Conservation (phyloP, 305 asterid species). For the Fraxinus nigra region DNA sequence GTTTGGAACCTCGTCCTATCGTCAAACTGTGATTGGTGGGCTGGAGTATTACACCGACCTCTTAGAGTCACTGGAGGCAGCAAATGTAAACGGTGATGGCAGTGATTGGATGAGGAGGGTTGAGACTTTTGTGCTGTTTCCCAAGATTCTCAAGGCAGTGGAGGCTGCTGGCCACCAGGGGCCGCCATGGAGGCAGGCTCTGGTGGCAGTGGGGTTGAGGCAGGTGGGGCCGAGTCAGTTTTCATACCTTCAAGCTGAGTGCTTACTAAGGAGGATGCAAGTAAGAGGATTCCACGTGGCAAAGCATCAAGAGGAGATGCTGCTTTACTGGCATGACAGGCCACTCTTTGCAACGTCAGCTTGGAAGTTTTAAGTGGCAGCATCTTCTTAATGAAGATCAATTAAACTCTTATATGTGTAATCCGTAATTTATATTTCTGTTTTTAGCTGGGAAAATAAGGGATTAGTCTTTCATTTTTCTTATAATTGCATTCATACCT, state of each 20-base stretch:
- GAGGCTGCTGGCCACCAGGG: conserved; percentile 58
- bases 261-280: conserved; percentile 61
- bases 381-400: background rate
- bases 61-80: conserved; percentile 75
- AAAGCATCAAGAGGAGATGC: conserved; percentile 82
- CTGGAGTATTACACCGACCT: conserved; percentile 78
- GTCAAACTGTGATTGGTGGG: conserved; percentile 78
- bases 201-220: conserved; percentile 69
- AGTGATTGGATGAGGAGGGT: conserved; percentile 65
- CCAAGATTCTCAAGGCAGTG: conserved; percentile 62
- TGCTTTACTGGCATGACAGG: conserved; percentile 96
- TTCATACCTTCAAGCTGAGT: conserved; percentile 85
- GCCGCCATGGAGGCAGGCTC: conserved; percentile 72
- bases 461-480: background rate
- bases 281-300: conserved; percentile 86
- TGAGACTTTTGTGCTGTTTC: conserved; percentile 66
- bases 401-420: background rate
- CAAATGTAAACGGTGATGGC: conserved; percentile 41
- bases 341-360: conserved; percentile 84
- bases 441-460: background rate
- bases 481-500: background rate
- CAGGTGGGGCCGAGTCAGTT: conserved; percentile 73
- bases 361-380: conserved; percentile 56
- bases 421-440: background rate
- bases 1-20: conserved; percentile 51